A percentile compares a stretch with the other conserved stretches of the same genome.
Evolutionary conservation across 208 protist genomes (phyloP).

Genomic region (Herpetomonas tarakana): DNA sequence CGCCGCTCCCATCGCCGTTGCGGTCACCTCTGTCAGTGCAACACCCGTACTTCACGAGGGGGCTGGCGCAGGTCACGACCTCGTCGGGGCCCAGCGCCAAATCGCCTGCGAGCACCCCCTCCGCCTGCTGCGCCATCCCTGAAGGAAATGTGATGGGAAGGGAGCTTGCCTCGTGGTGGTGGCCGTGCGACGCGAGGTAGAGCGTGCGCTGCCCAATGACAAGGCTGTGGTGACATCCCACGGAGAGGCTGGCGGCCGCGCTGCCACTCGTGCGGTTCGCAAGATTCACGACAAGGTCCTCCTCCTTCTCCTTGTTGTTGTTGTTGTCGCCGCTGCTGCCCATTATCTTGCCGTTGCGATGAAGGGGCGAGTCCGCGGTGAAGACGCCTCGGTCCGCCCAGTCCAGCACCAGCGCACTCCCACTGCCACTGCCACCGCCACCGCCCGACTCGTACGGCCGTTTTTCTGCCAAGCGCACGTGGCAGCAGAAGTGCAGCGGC

Average conservation of each 20-base stretch:
- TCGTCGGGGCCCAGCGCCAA: background rate
- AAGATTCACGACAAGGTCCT: no score
- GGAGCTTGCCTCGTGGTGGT: slow-evolving; percentile 1
- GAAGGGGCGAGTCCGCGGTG: background rate
- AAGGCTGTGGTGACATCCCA: no score
- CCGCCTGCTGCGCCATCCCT: no score
- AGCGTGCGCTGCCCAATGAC: slow-evolving; percentile 9
- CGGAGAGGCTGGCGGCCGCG: no score
- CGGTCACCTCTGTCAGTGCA: no score
- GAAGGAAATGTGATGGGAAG: no score
- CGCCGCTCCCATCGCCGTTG: no score
- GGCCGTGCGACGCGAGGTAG: slow-evolving; percentile 10
- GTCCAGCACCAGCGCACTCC: background rate
- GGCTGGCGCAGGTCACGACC: background rate
- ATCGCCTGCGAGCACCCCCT: background rate
- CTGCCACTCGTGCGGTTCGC: no score
- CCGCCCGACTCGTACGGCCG: background rate
- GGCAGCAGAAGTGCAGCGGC: background rate
- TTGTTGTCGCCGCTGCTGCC: background rate
- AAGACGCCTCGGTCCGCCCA: background rate
- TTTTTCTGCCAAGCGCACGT: background rate
- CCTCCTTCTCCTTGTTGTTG: slow-evolving; percentile 6
- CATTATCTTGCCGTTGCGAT: background rate
- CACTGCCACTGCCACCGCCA: background rate
- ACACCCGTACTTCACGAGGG: background rate